Conservation (phyloP, 1,284 basidiomycete genomes). For the Mycosarcoma maydis region DNA sequence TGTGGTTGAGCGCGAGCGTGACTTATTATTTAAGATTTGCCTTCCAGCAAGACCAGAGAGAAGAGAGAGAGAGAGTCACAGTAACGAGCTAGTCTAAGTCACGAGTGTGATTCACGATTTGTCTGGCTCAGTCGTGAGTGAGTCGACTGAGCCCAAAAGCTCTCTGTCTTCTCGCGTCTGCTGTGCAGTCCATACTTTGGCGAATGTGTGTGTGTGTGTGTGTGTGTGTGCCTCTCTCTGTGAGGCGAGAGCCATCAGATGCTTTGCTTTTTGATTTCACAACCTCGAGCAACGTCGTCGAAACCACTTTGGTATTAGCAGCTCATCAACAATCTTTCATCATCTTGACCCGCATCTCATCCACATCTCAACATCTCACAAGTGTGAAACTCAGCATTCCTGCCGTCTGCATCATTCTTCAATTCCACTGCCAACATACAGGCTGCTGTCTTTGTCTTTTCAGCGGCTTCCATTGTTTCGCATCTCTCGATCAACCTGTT, state of each 20-base stretch:
- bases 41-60: too few relatives aligned
- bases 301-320: not conserved
- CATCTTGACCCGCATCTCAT: not conserved
- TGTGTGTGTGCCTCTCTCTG: not conserved
- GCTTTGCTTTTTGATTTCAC: not conserved
- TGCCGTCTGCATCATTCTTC: too few relatives aligned
- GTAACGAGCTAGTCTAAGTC: too few relatives aligned
- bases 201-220: not conserved
- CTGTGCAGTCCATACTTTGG: too few relatives aligned
- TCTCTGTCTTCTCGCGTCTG: not conserved
- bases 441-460: too few relatives aligned
- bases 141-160: not conserved
- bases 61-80: too few relatives aligned
- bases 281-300: not conserved
- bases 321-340: not conserved
- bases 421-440: too few relatives aligned
- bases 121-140: too few relatives aligned
- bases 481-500: not conserved
- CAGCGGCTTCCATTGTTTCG: not conserved
- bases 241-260: not conserved
- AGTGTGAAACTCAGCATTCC: too few relatives aligned
- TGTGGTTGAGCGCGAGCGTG: conserved; percentile 6
- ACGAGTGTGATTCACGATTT: too few relatives aligned
- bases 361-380: too few relatives aligned
- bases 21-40: too few relatives aligned